Percentiles rank a stretch among this genome's conserved stretches.
phyloP scores from a whole-genome alignment of 2,329 filamentous ascomycete species.

The Penicillium thymicola region DNA sequence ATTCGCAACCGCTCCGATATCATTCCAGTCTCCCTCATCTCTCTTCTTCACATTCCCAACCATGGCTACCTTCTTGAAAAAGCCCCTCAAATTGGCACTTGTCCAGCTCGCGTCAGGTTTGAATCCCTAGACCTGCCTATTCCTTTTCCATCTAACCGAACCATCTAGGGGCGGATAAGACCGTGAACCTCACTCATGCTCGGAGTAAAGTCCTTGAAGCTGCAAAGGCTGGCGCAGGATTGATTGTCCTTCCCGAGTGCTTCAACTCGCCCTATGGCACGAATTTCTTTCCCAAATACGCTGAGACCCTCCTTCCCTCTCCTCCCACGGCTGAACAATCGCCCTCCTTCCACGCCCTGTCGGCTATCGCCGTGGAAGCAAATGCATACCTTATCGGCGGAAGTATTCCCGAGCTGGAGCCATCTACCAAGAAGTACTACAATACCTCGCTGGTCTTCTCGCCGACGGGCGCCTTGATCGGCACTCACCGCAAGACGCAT shows the following conservation, averaged over 20 bases:
- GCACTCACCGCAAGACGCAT: slow-evolving; percentile 87
- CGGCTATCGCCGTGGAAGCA: slow-evolving; percentile 73
- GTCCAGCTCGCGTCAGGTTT: slow-evolving; percentile 74
- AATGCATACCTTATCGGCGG: slow-evolving; percentile 82
- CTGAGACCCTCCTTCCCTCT: slow-evolving; percentile 78
- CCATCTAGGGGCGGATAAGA: slow-evolving; percentile 68
- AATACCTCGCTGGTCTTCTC: slow-evolving; percentile 87
- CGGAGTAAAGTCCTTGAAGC: slow-evolving; percentile 80
- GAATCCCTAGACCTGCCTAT: neutral
- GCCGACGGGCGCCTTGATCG: slow-evolving; percentile 74
- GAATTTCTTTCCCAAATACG: slow-evolving; percentile 85
- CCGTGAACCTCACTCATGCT: slow-evolving; percentile 76
- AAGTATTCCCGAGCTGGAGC: slow-evolving; percentile 81
- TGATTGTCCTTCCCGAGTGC: slow-evolving; percentile 94
- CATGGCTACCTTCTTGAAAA: slow-evolving; percentile 63
- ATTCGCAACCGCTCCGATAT: slow-evolving; percentile 4
- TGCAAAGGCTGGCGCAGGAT: slow-evolving; percentile 68
- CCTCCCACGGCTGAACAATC: slow-evolving; percentile 68
- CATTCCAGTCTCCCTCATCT: slow-evolving; percentile 4
- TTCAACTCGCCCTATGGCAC: slow-evolving; percentile 98
- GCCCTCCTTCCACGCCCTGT: slow-evolving; percentile 82
- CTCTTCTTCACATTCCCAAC: slow-evolving; percentile 6
- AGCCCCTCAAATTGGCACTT: slow-evolving; percentile 74
- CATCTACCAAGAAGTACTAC: slow-evolving; percentile 69
- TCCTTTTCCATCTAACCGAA: slow-evolving; percentile 6